A percentile compares a stretch with the other conserved stretches of the same genome.
Evolutionary conservation across 2,329 filamentous ascomycete genomes (phyloP).

Genomic region (Akanthomyces muscarius): DNA sequence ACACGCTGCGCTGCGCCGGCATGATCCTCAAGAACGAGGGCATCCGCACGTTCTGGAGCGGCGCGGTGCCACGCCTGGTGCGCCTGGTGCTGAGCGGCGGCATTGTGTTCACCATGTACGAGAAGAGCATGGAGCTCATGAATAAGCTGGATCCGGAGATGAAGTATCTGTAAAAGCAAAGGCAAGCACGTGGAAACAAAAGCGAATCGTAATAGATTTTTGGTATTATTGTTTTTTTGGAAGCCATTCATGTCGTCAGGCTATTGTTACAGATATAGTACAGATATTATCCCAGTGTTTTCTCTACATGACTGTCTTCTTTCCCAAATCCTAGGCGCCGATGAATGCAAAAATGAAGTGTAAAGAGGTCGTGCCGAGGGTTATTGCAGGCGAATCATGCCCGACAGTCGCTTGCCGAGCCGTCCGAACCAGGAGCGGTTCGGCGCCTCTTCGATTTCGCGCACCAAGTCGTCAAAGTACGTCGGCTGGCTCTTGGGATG

Average conservation of each 20-base stretch:
- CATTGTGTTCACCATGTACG: constrained; percentile 98
- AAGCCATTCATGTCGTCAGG: not conserved
- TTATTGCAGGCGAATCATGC: constrained; percentile 56
- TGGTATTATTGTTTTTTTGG: not conserved
- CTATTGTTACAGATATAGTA: constrained; percentile 18
- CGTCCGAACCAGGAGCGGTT: constrained; percentile 51
- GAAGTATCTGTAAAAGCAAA: constrained; percentile 63
- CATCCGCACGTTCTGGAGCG: constrained; percentile 87
- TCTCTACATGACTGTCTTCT: not conserved
- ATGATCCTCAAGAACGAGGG: constrained; percentile 88
- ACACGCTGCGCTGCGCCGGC: constrained; percentile 77
- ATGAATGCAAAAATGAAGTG: constrained; percentile 5
- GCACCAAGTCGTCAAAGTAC: constrained; percentile 58
- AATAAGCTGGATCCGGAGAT: constrained; percentile 75
- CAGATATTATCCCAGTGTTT: constrained; percentile 7
- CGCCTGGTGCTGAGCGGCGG: constrained; percentile 87
- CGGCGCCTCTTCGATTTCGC: constrained; percentile 61
- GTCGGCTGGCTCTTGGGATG: constrained; percentile 59
- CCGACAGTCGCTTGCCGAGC: constrained; percentile 51
- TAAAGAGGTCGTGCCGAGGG: not conserved
- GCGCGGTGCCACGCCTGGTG: constrained; percentile 79
- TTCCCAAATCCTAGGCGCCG: constrained; percentile 5
- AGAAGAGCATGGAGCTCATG: constrained; percentile 91
- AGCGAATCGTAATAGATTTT: constrained; percentile 1
- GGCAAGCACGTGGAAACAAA: not conserved